Evolutionary conservation across 768 basidiomycete species (phyloP).

Genomic region (Clitopilus passeckerianus): DNA sequence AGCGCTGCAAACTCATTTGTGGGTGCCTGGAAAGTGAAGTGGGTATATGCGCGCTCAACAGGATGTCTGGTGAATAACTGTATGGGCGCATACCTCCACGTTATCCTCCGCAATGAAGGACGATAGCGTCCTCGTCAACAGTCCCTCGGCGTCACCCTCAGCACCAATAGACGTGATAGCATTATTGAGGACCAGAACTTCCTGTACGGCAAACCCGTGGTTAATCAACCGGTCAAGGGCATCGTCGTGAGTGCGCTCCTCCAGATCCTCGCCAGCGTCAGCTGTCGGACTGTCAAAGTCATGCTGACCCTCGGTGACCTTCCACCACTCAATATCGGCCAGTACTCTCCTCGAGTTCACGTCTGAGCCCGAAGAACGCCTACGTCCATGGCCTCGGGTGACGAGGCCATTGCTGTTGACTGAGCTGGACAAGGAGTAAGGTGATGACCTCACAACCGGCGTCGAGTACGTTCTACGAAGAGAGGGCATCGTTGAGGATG

Average conservation of each 20-base stretch:
- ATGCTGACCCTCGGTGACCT: slow-evolving; percentile 68
- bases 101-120: not conserved
- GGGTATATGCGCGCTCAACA: slow-evolving; percentile 7
- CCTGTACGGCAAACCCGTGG: slow-evolving; percentile 21
- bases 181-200: slow-evolving; percentile 1
- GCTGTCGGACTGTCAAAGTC: slow-evolving; percentile 15
- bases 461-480: slow-evolving; percentile 76
- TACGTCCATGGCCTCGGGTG: slow-evolving; percentile 37
- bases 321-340: slow-evolving; percentile 89
- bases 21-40: slow-evolving; percentile 17
- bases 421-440: slow-evolving; percentile 47
- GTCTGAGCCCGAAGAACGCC: slow-evolving; percentile 69
- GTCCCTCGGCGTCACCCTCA: slow-evolving; percentile 10
- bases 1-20: slow-evolving; percentile 47
- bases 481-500: slow-evolving; percentile 52
- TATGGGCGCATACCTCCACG: slow-evolving; percentile 28
- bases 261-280: slow-evolving; percentile 36
- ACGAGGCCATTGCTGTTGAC: slow-evolving; percentile 15
- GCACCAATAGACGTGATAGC: not conserved
- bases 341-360: slow-evolving; percentile 63
- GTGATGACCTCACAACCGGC: slow-evolving; percentile 62
- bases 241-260: slow-evolving; percentile 35
- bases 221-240: slow-evolving; percentile 18
- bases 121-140: slow-evolving; percentile 3
- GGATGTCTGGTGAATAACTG: slow-evolving; percentile 4